Evolutionary conservation across 805 yeast genomes (phyloP), one percentile per base, ranked within the genome.

Genomic region (Clavispora phyllophila): DNA sequence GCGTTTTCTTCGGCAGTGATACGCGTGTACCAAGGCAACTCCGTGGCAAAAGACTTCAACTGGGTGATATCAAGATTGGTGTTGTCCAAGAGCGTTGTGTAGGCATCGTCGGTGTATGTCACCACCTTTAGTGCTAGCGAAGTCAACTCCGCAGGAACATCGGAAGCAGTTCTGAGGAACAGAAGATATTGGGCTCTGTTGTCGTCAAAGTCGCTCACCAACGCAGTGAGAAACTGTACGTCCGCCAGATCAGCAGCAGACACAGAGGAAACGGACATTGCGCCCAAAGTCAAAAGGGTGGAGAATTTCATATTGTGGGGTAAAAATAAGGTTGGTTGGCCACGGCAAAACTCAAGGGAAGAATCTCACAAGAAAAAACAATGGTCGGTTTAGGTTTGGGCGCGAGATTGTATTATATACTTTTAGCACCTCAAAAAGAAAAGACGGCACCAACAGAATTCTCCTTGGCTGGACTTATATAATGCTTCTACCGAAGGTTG

Each of bases 91-190:
- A 71, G 57, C 27, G 75, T 70, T 36, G 75, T 71, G 57, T 68
- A 71, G n/a, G 71, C 58, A 40, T 68, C 63, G 52, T 71, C 73
- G 9, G 70, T 70, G 56, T 70, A 71, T 36, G 74, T 70, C n/a
- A 50, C 53, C 27, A 62, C 65, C 24, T 51, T 49, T 34, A 49
- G 34, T 35, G 68, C 70, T 41, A 68, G 53, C 13, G 54, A 39
- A 9, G 70, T 51, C 36, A 70, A 55, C 12, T 48, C 61, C 2
- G 56, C 45, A 5, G 70, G 70, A 32, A 56, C 62, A 15, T 42
- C 51, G 15, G 41, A 37, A 27, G 66, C 60, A 7, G 61, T 57
- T 22, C 49, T 58, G 38, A 66, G 51, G 45, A 53, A 65, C 38
- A 60, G 47, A 15, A 69, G 32, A 50, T 70, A 70, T 19, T 68